Percentiles rank a stretch among this genome's conserved stretches.
Evolutionary conservation across 164 flowering plant species (phyloP).

Genomic region (Vitis amurensis): DNA sequence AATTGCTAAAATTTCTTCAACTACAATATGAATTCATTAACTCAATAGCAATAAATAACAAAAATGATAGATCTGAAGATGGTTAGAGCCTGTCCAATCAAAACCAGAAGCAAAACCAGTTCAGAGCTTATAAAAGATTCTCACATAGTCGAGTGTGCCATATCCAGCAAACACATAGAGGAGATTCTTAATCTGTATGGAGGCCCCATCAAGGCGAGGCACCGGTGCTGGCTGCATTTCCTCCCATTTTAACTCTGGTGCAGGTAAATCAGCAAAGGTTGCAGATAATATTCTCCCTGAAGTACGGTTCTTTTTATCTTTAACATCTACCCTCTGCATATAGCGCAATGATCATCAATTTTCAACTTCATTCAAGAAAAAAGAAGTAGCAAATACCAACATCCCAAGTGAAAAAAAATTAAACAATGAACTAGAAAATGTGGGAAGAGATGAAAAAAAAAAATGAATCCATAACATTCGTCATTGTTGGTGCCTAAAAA

Average conservation of each 20-base stretch:
- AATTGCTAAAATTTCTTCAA: no score
- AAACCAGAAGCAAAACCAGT: neutral
- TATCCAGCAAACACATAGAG: slow-evolving; percentile 85
- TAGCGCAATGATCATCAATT: neutral
- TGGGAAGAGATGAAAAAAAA: no score
- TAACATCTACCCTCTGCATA: slow-evolving; percentile 20
- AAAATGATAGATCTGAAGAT: no score
- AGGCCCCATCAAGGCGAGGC: slow-evolving; percentile 84
- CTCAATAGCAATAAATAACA: no score
- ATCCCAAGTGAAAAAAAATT: neutral
- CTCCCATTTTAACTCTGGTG: slow-evolving; percentile 78
- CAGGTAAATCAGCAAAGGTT: slow-evolving; percentile 81
- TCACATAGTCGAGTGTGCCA: slow-evolving; percentile 70
- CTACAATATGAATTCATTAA: no score
- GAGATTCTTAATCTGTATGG: slow-evolving; percentile 75
- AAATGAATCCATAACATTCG: no score
- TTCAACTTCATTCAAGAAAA: no score
- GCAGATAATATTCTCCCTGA: slow-evolving; percentile 46
- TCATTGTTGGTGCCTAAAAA: no score
- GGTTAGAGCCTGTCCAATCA: no score
- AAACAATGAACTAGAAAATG: no score
- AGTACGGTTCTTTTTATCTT: slow-evolving; percentile 5
- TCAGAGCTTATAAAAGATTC: slow-evolving; percentile 9
- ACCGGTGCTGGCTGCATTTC: slow-evolving; percentile 78
- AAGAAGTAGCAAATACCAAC: neutral